These are phyloP conservation scores for Immersiporthe knoxdaviesiana DNA, from an alignment of 2,329 filamentous ascomycete genomes.

Conservation along the genomic window DNA sequence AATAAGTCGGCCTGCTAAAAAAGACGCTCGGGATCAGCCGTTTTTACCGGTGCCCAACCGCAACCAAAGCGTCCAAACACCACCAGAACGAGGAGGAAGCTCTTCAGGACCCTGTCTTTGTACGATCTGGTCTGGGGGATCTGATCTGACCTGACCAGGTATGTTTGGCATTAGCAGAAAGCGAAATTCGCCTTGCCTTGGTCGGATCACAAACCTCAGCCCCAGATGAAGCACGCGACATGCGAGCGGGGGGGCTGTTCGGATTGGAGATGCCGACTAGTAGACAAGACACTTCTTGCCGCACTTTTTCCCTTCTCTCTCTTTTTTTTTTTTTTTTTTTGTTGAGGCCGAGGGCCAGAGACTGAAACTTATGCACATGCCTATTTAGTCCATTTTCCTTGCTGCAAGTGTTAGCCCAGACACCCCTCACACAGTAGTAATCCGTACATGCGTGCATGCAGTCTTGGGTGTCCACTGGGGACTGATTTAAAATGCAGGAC, in stretches of 20 bases:
- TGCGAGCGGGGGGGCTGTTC: too few species aligned
- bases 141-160: not conserved
- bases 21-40: not conserved
- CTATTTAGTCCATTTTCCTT: not conserved
- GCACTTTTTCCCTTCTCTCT: not conserved
- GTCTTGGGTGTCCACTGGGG: not conserved
- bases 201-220: not conserved
- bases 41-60: not conserved
- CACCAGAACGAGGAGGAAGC: not conserved
- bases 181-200: not conserved
- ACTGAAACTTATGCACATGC: constrained; percentile 7
- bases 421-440: too few species aligned
- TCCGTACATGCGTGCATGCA: not conserved
- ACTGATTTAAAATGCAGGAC: not conserved
- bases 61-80: not conserved
- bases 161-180: not conserved
- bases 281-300: not conserved
- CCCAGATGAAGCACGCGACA: not conserved
- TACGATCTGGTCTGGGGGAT: not conserved
- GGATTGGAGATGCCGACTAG: not conserved
- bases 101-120: not conserved
- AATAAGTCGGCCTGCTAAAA: not conserved
- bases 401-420: not conserved
- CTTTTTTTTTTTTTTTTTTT: not conserved
- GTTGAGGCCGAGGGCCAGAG: not conserved